Base-by-base conservation (phyloP, 2,329 filamentous ascomycete species). In the Saccharata proteae region DNA sequence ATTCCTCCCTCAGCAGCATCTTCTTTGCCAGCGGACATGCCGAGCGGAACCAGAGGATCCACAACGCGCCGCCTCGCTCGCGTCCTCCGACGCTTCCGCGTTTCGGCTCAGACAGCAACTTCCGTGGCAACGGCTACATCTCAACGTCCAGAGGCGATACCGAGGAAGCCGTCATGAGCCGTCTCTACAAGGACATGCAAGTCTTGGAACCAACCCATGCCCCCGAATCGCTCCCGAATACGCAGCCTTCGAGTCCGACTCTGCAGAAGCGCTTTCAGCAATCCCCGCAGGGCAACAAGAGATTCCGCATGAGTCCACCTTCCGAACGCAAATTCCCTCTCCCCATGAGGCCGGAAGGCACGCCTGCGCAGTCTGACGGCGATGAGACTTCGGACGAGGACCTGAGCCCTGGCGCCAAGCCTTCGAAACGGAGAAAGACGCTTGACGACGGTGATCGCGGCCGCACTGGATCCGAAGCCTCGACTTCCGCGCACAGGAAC, bases 81-180 rank as follows among this genome's bases (percentile, higher is more conserved):
- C 30, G 25, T 13, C 31, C 26, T 12, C 9, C 15, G 4, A 8
- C 20, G 7, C 12, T 21, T 12, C 29, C 34, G 13, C 30, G 19
- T 11, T 36, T 36, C 15, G 34, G 34, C 5, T 29, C 34, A n/a
- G 34, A 36, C 23, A 28, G 13, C 18, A 29, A 16, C 6, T 36
- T 36, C 29, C 17, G 24, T 5, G 23, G 28, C 17, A 27, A 10
- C 4, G 33, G 28, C 13, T 35, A 26, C n/a, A 20, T 21, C 10
- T 15, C 49, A 1, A 44, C 44, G 5, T 36, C 40, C 3, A 30
- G 27, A 15, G 35, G 42, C 14, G 43, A 47, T 14, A 43, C 39
- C 11, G 43, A 49, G 27, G 42, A 45, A 2, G 38, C 38, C n/a
- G 43, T 48, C 3, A 43, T 41, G 6, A 40, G 38, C 15, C 46